Base-by-base conservation (phyloP, 163 green algal genomes). In the Scenedesmus sp. region DNA sequence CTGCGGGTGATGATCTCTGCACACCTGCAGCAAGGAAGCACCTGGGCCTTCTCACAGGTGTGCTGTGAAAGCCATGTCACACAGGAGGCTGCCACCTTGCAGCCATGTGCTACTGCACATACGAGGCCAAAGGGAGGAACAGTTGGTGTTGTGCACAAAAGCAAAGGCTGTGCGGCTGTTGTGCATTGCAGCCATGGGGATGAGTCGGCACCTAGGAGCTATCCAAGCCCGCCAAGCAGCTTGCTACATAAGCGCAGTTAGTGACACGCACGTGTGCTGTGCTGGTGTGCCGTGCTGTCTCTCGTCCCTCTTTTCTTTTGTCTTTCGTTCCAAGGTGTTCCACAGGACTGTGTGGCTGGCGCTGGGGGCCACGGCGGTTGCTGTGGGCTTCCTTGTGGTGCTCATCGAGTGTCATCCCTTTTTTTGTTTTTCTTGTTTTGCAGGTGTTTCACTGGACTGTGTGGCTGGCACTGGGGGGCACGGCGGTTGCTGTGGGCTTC, bases 41-140 rank as follows among this genome's bases (percentile, higher is more conserved):
- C 88, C 46, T 92, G 88, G 88, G 88, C 88, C 13, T 92, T 92
- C 49, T 72, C 88, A 85, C 46, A 83, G 46, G 68, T 91, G 15
- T 6, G 7, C 7, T 24, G 7, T 3, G 7, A 30, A 24, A 13
- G 53, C 26, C 15, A 3, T 65, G 15, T 6, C 53, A 65, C 18
- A 65, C 26, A 24, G 53, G 15, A 65, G 53, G 15, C 18, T 22
- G 15, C 18, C 26, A 7, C 53, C n/a, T n/a, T 65, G 53, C 53
- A 65, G 46, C 46, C 46, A 53, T 53, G 46, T 53, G 6, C 46
- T 10, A 53, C 10, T 10, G 46, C 10, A 10, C n/a, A n/a, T n/a
- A n/a, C n/a, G n/a, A n/a, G n/a, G n/a, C n/a, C n/a, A n/a, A n/a
- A n/a, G n/a, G n/a, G n/a, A n/a, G n/a, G n/a, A n/a, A n/a, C n/a